These are phyloP conservation scores for Schwanniomyces vanrijiae DNA, from an alignment of 805 yeast genomes.

Conservation along the genomic window DNA sequence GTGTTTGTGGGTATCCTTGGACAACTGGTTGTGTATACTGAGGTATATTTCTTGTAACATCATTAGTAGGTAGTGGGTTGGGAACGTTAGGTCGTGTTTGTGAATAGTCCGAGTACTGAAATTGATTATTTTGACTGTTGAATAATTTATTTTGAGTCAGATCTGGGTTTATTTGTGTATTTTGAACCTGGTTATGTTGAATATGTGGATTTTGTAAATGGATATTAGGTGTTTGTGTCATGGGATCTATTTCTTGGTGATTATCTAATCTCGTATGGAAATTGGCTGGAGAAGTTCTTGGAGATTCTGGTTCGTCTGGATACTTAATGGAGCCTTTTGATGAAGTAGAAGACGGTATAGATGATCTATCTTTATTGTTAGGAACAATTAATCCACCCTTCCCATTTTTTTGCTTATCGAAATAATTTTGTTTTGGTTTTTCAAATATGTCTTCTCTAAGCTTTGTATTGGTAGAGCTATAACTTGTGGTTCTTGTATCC, in stretches of 20 bases:
- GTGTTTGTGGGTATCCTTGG: conserved; percentile 8
- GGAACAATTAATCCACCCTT: conserved; percentile 1
- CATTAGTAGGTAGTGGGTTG: conserved; percentile 2
- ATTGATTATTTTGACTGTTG: conserved; percentile 8
- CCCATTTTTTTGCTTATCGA: conserved; percentile 1
- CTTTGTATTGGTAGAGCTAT: conserved; percentile 16
- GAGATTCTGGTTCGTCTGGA: conserved; percentile 39
- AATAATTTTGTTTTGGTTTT: conserved; percentile 8
- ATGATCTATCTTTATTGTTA: conserved; percentile 18
- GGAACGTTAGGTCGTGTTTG: conserved; percentile 4
- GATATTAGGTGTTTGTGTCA: neutral
- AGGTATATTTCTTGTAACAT: conserved; percentile 8
- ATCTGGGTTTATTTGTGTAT: conserved; percentile 7
- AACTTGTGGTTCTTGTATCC: conserved; percentile 6
- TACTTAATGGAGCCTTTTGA: conserved; percentile 28
- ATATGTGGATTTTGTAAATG: conserved; percentile 8
- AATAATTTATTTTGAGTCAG: conserved; percentile 1
- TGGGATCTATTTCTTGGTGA: conserved; percentile 11
- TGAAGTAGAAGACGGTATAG: conserved; percentile 38
- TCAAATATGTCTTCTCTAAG: conserved; percentile 42
- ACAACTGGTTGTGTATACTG: conserved; percentile 12
- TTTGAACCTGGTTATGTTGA: conserved; percentile 12
- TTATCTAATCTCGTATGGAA: conserved; percentile 8
- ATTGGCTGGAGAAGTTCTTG: conserved; percentile 35
- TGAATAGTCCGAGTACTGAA: conserved; percentile 10